Percentiles rank a stretch among this genome's conserved stretches.
Conservation (phyloP, 2,329 filamentous ascomycete species). For the Diaporthe velutina region DNA sequence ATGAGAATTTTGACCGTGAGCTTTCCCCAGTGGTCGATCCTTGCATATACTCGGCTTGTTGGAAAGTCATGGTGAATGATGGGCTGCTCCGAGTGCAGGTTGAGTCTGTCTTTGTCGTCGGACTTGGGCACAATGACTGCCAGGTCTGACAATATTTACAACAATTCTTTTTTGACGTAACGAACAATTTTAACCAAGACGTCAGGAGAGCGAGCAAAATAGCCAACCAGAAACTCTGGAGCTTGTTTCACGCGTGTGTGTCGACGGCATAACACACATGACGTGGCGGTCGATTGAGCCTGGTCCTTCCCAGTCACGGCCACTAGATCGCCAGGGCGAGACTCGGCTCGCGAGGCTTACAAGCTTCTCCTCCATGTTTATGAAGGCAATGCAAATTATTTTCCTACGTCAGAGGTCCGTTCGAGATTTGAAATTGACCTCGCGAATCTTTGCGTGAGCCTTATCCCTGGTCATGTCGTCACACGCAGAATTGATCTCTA, state of each 20-base stretch:
- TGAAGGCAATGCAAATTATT: background rate
- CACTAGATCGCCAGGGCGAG: conserved; percentile 21
- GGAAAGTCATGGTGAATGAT: conserved; percentile 16
- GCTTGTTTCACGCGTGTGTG: conserved; percentile 21
- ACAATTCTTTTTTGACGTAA: background rate
- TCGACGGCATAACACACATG: conserved; percentile 25
- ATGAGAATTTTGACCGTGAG: background rate
- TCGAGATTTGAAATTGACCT: background rate
- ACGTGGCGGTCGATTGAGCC: conserved; percentile 13
- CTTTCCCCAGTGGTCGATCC: background rate
- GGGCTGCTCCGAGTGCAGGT: background rate
- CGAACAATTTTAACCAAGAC: background rate
- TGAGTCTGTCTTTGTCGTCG: background rate
- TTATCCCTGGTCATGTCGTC: background rate
- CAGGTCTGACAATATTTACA: background rate
- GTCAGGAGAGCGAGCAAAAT: background rate
- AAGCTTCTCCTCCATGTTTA: background rate
- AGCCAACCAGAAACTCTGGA: background rate
- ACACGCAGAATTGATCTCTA: background rate
- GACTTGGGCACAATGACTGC: background rate
- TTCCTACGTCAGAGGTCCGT: background rate
- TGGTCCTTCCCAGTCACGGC: conserved; percentile 19
- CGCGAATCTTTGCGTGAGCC: background rate
- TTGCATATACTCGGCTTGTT: conserved; percentile 4
- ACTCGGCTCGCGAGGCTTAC: conserved; percentile 8